phyloP scores from a whole-genome alignment of 2,329 filamentous ascomycete genomes.

The Ceratocystis diversiconidia region DNA sequence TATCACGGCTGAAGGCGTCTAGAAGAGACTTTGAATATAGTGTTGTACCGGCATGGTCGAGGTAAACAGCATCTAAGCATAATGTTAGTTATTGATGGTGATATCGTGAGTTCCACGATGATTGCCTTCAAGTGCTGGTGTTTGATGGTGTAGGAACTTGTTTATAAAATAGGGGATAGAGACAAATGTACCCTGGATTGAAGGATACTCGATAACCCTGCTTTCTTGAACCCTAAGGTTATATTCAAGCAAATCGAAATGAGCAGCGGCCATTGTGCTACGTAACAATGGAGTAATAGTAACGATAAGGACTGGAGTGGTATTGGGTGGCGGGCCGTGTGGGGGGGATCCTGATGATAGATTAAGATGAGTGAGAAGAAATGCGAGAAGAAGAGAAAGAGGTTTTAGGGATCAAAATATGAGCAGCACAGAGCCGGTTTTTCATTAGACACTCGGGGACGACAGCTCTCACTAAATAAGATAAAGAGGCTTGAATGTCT shows the following conservation, averaged over 20 bases:
- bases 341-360: neutral
- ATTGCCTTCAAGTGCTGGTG: neutral
- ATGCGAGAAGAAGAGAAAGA: no score
- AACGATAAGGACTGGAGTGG: neutral
- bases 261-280: conserved; percentile 7
- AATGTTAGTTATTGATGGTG: neutral
- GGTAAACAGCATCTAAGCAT: conserved; percentile 31
- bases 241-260: conserved; percentile 29
- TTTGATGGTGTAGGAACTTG: neutral
- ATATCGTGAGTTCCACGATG: no score
- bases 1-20: conserved; percentile 39
- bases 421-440: neutral
- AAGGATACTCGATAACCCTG: conserved; percentile 49
- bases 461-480: neutral
- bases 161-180: neutral
- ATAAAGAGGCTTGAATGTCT: neutral
- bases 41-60: conserved; percentile 45
- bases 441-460: neutral
- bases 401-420: no score
- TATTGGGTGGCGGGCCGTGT: neutral
- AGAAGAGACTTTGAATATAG: conserved; percentile 46
- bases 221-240: conserved; percentile 45
- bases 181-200: conserved; percentile 45
- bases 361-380: no score
- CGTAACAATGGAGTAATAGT: neutral